Percentiles rank a stretch among this genome's conserved stretches.
These are phyloP conservation scores for Scorias spongiosa DNA, from an alignment of 2,329 filamentous ascomycete genomes.

Conservation along the genomic window DNA sequence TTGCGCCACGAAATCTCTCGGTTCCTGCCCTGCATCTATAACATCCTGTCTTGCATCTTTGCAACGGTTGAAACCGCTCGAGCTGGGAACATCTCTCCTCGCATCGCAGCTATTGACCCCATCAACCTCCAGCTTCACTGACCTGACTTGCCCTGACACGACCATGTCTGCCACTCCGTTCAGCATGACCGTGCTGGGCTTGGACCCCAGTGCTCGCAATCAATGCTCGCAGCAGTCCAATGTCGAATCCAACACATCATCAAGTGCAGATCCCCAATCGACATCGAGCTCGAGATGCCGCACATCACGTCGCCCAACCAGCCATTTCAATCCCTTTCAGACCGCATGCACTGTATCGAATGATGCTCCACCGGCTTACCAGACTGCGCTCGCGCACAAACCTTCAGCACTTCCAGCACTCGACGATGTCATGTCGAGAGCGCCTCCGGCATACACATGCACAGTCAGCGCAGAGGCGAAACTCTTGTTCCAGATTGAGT, in stretches of 20 bases:
- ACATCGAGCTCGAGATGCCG: neutral
- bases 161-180: slow-evolving; percentile 5
- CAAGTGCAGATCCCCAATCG: neutral
- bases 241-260: neutral
- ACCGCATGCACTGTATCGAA: slow-evolving; percentile 15
- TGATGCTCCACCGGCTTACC: slow-evolving; percentile 20
- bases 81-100: too few relatives aligned
- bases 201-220: neutral
- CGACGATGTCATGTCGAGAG: neutral
- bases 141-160: neutral
- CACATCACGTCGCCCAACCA: slow-evolving; percentile 12
- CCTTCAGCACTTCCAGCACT: neutral
- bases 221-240: neutral
- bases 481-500: slow-evolving; percentile 19
- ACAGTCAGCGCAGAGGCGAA: slow-evolving; percentile 17
- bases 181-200: slow-evolving; percentile 2
- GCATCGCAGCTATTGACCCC: too few relatives aligned
- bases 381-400: slow-evolving; percentile 8
- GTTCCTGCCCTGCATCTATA: too few relatives aligned
- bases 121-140: too few relatives aligned
- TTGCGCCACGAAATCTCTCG: too few relatives aligned
- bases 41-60: too few relatives aligned
- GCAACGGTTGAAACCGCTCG: too few relatives aligned
- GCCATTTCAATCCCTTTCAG: slow-evolving; percentile 22
- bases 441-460: slow-evolving; percentile 17